These are phyloP conservation scores for Fusarium mangiferae DNA, from an alignment of 2,329 filamentous ascomycete species.

Conservation along the genomic window DNA sequence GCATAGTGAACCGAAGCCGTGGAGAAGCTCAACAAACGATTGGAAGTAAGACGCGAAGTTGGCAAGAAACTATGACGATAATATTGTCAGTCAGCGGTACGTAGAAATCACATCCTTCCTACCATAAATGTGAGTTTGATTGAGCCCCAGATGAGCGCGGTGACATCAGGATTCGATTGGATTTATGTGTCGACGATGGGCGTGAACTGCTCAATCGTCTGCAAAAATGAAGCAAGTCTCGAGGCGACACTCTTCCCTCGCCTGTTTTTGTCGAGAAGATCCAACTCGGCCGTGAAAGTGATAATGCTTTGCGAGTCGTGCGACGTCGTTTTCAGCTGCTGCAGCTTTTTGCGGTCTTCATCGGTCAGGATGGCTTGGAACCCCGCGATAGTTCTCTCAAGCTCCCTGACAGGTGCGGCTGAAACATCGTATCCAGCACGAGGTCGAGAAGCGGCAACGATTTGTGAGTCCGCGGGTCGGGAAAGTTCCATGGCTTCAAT, in stretches of 20 bases:
- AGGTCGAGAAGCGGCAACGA: neutral
- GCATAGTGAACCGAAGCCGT: constrained; percentile 15
- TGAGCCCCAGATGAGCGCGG: constrained; percentile 17
- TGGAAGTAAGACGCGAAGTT: constrained; percentile 34
- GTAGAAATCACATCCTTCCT: too few species aligned
- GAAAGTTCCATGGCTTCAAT: neutral
- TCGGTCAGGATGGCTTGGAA: constrained; percentile 24
- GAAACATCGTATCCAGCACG: fast-evolving
- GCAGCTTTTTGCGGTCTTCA: constrained; percentile 15
- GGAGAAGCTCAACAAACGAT: constrained; percentile 22
- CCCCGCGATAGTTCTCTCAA: neutral
- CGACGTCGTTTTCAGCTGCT: neutral
- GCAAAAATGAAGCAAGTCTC: constrained; percentile 10
- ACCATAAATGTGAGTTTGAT: neutral
- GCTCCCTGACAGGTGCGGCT: neutral
- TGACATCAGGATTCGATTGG: constrained; percentile 11
- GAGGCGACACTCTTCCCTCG: constrained; percentile 29
- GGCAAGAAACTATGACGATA: neutral
- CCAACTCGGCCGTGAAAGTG: constrained; percentile 18
- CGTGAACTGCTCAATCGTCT: constrained; percentile 26
- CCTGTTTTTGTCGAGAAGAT: neutral
- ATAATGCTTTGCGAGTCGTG: constrained; percentile 30
- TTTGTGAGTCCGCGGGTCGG: neutral
- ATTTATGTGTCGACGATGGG: constrained; percentile 18
- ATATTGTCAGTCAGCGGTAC: too few species aligned